These are phyloP conservation scores for Xylaria sp. DNA, from an alignment of 2,329 filamentous ascomycete species.

Conservation along the genomic window DNA sequence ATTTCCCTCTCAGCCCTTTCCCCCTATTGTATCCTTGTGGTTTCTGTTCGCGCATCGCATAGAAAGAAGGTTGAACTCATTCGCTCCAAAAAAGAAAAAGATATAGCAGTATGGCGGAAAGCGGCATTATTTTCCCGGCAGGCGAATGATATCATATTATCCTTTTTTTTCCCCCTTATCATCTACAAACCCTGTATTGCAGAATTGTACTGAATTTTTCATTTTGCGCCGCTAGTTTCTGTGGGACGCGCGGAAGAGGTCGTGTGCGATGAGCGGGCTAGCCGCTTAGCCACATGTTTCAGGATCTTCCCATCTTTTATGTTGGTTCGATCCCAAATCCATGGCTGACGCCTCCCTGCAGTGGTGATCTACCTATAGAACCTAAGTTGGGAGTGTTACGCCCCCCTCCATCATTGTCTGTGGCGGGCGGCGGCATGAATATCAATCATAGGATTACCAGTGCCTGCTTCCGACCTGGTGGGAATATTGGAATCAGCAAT, in stretches of 20 bases:
- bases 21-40: neutral
- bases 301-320: slow-evolving; percentile 7
- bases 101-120: neutral
- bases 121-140: neutral
- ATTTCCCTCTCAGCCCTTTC: neutral
- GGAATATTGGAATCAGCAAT: neutral
- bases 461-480: neutral
- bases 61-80: neutral
- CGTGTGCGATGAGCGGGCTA: neutral
- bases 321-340: neutral
- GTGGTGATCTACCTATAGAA: neutral
- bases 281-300: slow-evolving; percentile 26
- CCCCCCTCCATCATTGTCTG: neutral
- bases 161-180: neutral
- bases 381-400: neutral
- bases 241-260: slow-evolving; percentile 1
- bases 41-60: neutral
- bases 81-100: neutral
- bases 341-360: slow-evolving; percentile 17
- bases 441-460: neutral
- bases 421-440: neutral
- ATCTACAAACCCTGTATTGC: neutral
- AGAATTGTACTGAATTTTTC: neutral
- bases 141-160: slow-evolving; percentile 17
- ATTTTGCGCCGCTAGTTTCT: neutral